Percentiles rank a stretch among this genome's conserved stretches.
These are phyloP conservation scores for Lotus japonicus DNA, from an alignment of 306 rosid species.

Conservation along the genomic window DNA sequence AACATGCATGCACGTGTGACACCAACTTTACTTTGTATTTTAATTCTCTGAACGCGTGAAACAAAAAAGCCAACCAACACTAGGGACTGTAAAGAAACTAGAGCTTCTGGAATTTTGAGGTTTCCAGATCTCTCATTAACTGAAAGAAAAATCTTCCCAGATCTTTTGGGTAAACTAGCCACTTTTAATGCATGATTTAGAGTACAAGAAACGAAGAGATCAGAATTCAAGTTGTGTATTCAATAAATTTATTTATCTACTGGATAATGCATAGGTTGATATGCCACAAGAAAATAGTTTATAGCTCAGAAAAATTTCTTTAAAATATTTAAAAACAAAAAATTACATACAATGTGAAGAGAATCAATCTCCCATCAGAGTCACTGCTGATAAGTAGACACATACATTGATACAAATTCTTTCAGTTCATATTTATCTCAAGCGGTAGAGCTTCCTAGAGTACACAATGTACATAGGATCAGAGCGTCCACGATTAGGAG, in stretches of 20 bases:
- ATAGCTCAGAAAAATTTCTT: not conserved
- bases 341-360: not conserved
- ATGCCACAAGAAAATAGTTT: not conserved
- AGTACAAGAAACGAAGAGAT: not conserved
- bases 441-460: conserved; percentile 42
- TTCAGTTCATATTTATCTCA: conserved; percentile 11
- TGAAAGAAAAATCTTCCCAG: not conserved
- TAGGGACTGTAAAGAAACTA: not conserved
- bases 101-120: not conserved
- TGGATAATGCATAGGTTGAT: not conserved
- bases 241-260: not conserved
- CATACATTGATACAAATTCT: not conserved
- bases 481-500: conserved; percentile 76
- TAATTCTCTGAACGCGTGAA: not conserved
- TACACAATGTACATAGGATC: conserved; percentile 71
- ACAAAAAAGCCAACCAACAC: not conserved
- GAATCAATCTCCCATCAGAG: not conserved
- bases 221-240: not conserved
- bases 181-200: not conserved
- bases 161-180: not conserved
- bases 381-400: not conserved
- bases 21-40: not conserved
- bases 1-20: not conserved
- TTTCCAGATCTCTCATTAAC: not conserved
- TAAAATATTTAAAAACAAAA: not conserved